Base-by-base conservation (phyloP, 2,329 filamentous ascomycete species). In the Amauroascus niger region DNA sequence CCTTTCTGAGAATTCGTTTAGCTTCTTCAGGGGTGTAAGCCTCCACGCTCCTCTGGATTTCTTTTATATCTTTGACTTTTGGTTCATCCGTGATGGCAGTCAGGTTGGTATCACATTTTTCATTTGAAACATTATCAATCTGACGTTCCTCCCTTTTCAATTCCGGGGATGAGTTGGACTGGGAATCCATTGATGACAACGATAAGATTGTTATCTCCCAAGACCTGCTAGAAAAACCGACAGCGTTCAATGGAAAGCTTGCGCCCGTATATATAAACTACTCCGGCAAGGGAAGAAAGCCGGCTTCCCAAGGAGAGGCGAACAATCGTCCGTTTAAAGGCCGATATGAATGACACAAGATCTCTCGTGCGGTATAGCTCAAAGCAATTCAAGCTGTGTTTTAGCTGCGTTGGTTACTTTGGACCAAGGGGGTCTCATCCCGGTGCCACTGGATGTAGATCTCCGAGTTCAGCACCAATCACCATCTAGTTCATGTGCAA, bases 1-100 rank as follows among this genome's bases (percentile, higher is more conserved):
- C 67, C 50, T 71, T 73, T 37, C 69, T 56, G 18, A 72, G 55
- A 14, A 72, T 65, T 53, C 57, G 26, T 33, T 43, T 59, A 1
- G 53, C 41, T 33, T 59, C 55, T 16, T 57, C 55, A 11, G 53
- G n/a, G 6, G 51, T 49, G 32, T 53, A 57, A 16, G 53, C 16
- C 24, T 58, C 55, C 18, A 57, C 46, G 18, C 50, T 49, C 32
- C 26, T 37, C 5, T 32, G 54, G 24, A 43, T 37, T 20, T 53
- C 54, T 6, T 57, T 53, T 8, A 53, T 28, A 26, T 57, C 55
- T 30, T 52, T 49, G 1, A 32, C 33, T 28, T 48, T 49, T 22
- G 41, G 43, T 33, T 56, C 56, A 40, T 52, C 56, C 11, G 35
- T 40, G 1, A 46, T 16, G 14, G 13, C 26, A n/a, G 44, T 40